A percentile compares a stretch with the other conserved stretches of the same genome.
Evolutionary conservation across 306 rosid species (phyloP).

Genomic region (Citrullus colocynthis): DNA sequence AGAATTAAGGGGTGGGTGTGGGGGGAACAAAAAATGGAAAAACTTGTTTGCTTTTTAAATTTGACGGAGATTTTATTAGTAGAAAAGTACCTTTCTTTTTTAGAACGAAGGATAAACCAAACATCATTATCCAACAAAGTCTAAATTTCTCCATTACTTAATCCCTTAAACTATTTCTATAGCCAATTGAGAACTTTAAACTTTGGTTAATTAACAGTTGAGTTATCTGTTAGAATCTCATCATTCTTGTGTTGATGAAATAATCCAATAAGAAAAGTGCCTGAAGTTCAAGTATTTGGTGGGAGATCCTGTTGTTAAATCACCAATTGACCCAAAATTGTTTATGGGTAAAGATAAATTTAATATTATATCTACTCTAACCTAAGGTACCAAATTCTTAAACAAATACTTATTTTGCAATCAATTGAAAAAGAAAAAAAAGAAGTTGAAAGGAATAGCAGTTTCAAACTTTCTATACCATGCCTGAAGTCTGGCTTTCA

Average conservation of each 20-base stretch:
- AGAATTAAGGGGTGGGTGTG: not conserved
- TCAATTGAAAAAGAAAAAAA: not conserved
- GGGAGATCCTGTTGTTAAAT: not conserved
- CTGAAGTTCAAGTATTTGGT: not conserved
- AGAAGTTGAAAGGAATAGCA: not conserved
- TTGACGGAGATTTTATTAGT: not conserved
- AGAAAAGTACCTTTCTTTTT: not conserved
- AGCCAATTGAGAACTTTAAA: not conserved
- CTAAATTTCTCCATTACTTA: not conserved
- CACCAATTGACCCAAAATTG: no score
- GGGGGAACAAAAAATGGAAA: not conserved
- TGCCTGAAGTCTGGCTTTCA: conserved; percentile 9
- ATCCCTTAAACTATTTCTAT: not conserved
- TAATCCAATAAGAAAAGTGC: not conserved
- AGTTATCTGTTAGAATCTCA: not conserved
- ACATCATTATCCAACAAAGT: not conserved
- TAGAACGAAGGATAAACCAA: not conserved
- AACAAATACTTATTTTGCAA: not conserved
- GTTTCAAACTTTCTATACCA: conserved; percentile 19
- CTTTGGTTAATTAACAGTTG: not conserved
- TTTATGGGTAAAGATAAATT: no score
- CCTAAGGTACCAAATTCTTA: not conserved
- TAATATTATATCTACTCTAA: no score
- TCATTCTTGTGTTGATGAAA: not conserved
- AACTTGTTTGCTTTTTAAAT: not conserved